These are phyloP conservation scores for Raddia distichophylla DNA, from an alignment of 176 grass and related monocot genomes.

Conservation along the genomic window DNA sequence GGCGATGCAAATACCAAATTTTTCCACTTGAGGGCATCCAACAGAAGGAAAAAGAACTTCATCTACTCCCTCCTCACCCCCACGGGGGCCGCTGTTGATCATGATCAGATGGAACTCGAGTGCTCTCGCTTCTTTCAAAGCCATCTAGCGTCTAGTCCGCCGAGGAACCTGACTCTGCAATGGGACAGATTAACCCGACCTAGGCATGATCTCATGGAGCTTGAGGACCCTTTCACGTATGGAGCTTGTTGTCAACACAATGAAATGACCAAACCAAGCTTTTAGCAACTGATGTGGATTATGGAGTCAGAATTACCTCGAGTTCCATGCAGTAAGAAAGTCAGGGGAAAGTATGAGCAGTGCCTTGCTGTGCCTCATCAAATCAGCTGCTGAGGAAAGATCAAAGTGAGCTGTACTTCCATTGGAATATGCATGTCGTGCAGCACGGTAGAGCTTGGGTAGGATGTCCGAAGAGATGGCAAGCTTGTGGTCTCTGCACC, in stretches of 20 bases:
- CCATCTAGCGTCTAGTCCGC: too few relatives aligned
- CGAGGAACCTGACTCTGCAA: too few relatives aligned
- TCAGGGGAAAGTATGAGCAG: constrained; percentile 80
- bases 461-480: constrained; percentile 66
- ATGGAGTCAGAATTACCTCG: constrained; percentile 45
- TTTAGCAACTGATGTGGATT: neutral
- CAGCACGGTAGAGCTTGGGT: constrained; percentile 49
- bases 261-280: neutral
- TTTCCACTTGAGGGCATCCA: too few relatives aligned
- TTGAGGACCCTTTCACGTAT: too few relatives aligned
- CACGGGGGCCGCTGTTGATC: too few relatives aligned
- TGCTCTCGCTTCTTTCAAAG: too few relatives aligned
- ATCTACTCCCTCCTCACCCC: too few relatives aligned
- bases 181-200: too few relatives aligned
- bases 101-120: too few relatives aligned
- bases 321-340: constrained; percentile 77
- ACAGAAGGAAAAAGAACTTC: too few relatives aligned
- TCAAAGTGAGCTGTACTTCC: constrained; percentile 37
- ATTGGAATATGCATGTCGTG: constrained; percentile 37
- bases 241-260: neutral
- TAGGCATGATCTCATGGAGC: too few relatives aligned
- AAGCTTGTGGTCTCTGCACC: constrained; percentile 80
- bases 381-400: constrained; percentile 22
- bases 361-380: constrained; percentile 66
- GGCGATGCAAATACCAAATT: too few relatives aligned